phyloP scores from a whole-genome alignment of 2,329 filamentous ascomycete species.

The Curvularia sp. region DNA sequence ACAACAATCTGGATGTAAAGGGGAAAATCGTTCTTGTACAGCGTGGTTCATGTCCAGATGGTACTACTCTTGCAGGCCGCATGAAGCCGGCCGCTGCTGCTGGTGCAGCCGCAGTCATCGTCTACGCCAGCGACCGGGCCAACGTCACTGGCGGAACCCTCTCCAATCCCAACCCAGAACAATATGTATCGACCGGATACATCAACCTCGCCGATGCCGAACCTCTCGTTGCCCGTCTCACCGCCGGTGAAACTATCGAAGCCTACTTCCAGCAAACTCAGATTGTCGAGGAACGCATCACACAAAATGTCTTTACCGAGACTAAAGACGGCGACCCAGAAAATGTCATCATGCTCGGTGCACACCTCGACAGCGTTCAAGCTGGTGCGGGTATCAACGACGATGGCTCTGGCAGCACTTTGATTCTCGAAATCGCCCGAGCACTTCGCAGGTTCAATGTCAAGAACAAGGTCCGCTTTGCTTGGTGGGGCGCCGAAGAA shows the following conservation, averaged over 20 bases:
- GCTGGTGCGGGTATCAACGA: constrained; percentile 54
- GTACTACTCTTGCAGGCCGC: constrained; percentile 52
- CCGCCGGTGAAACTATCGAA: constrained; percentile 51
- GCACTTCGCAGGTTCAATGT: constrained; percentile 49
- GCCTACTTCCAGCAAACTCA: constrained; percentile 57
- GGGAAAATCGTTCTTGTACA: constrained; percentile 54
- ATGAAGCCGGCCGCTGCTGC: constrained; percentile 53
- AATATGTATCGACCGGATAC: constrained; percentile 51
- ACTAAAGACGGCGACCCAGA: constrained; percentile 49
- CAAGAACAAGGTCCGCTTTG: constrained; percentile 53
- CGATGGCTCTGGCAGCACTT: constrained; percentile 50
- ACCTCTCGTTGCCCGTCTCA: constrained; percentile 51
- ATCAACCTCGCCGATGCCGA: constrained; percentile 56
- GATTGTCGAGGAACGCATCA: constrained; percentile 59
- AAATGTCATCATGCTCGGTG: constrained; percentile 51
- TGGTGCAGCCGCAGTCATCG: constrained; percentile 53
- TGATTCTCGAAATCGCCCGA: constrained; percentile 50
- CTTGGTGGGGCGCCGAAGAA: constrained; percentile 53
- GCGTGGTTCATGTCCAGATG: constrained; percentile 53
- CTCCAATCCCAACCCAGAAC: constrained; percentile 47
- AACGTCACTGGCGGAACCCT: constrained; percentile 53
- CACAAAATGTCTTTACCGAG: constrained; percentile 54
- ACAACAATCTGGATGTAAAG: constrained; percentile 50
- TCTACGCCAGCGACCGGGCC: constrained; percentile 52
- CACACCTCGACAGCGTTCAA: constrained; percentile 50